Evolutionary conservation across 345 rosid genomes (phyloP), one percentile per base, ranked within the genome.

Genomic region (Aquilaria yunnanensis): DNA sequence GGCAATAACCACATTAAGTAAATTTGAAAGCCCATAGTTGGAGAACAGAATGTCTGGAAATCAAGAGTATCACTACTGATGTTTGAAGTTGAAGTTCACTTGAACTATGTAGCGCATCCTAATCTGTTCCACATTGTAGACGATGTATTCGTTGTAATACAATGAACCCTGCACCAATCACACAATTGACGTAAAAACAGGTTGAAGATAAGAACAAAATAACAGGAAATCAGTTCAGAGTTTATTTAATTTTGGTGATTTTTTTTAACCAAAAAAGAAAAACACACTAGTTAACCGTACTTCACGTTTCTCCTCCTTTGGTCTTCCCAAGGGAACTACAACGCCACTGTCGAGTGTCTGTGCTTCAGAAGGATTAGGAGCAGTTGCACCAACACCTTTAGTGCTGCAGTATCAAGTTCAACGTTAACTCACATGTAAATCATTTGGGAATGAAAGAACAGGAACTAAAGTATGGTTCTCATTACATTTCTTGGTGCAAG

Each of bases 101-200:
- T 84, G 89, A 61, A 91, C 76, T 60, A 86, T 74, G 43, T 88
- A 84, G 12, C 87, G 83, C 94, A 88, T 85, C 80, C 82, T 78
- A 57, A 92, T 88, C 75, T 86, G 96, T 67, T 80, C 88, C 61
- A 85, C 90, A 65, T 82, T 82, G 89, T 89, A 89, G 34, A 92
- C 96, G 34, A 86, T 82, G 77, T 85, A 92, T 66, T 92, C 95
- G 16, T 92, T 89, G 82, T 84, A 88, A 73, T 71, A 23, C 47
- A 91, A 82, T 63, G 66, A 37, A 46, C 88, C 93, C 94, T 88
- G 88, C 81, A 77, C 70, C 23, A 63, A 66, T 43, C 59, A 72
- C 45, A 7, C 51, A 64, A 29, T 12, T 54, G 57, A 12, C 14
- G 32, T 11, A n/a, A n/a, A 3, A 13, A 55, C 16, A 37, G 43